Conservation (phyloP, 768 basidiomycete genomes). For the Trametes cingulata region DNA sequence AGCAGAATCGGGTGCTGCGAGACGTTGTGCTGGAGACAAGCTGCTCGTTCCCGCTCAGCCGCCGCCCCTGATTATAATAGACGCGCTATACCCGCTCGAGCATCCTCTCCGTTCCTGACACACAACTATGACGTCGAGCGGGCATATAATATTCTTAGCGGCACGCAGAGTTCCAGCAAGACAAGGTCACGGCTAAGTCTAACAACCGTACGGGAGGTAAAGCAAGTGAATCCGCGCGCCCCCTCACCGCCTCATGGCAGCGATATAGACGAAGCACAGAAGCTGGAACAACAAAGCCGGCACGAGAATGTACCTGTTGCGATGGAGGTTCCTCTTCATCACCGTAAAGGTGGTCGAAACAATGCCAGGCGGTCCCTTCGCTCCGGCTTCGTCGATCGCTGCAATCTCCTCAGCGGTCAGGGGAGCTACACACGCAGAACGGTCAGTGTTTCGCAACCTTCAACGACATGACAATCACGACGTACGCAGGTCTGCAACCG, state of each 20-base stretch:
- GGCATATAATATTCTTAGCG: not conserved
- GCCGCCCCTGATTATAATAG: not conserved
- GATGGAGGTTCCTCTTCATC: conserved; percentile 3
- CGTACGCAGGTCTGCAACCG: conserved; percentile 57
- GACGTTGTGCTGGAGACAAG: not conserved
- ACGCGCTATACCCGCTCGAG: conserved; percentile 3
- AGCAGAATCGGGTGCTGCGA: not conserved
- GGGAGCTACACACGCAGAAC: conserved; percentile 37
- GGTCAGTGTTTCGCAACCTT: not conserved
- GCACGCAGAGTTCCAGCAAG: no score
- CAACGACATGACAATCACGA: not conserved
- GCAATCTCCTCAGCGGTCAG: conserved; percentile 59
- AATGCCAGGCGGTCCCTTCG: conserved; percentile 44
- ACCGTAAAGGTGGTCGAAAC: not conserved
- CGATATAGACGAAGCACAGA: not conserved
- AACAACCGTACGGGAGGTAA: no score
- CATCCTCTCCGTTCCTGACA: not conserved
- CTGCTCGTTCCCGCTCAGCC: not conserved
- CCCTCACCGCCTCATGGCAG: not conserved
- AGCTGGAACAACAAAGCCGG: not conserved
- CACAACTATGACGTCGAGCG: not conserved
- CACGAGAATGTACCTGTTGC: conserved; percentile 1
- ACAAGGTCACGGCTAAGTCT: no score
- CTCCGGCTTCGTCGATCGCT: conserved; percentile 65
- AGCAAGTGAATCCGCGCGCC: not conserved